Conservation (phyloP, 352 stramenopile genomes). For the Globisporangium paddicum region DNA sequence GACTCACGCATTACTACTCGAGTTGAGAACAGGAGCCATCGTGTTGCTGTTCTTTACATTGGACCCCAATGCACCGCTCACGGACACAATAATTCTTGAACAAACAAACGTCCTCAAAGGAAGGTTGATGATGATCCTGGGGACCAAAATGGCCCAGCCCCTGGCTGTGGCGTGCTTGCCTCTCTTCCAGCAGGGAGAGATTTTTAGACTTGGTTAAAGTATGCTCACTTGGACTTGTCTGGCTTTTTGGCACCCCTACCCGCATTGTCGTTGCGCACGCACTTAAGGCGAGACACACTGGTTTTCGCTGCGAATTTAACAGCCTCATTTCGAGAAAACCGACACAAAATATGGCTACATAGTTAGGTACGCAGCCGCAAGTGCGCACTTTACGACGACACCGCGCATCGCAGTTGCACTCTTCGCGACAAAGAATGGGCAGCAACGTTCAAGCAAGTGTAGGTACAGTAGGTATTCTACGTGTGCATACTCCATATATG, state of each 20-base stretch:
- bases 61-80: not conserved
- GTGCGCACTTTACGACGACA: not conserved
- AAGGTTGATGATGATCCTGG: not conserved
- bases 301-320: not conserved
- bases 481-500: not conserved
- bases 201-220: constrained; percentile 7
- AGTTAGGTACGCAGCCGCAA: not conserved
- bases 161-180: constrained; percentile 2
- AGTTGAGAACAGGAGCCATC: not conserved
- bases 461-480: not conserved
- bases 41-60: not conserved
- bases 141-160: not conserved
- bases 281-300: not conserved
- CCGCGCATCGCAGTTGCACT: not conserved
- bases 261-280: not conserved
- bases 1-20: not conserved
- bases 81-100: not conserved
- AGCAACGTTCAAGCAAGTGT: constrained; percentile 3
- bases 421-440: not conserved
- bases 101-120: not conserved
- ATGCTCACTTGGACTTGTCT: not conserved
- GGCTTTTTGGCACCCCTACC: not conserved
- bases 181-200: not conserved
- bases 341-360: not conserved
- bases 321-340: too few relatives aligned